Percentiles rank a stretch among this genome's conserved stretches.
Conservation (phyloP, 163 green algal species). For the Scenedesmus sp. region DNA sequence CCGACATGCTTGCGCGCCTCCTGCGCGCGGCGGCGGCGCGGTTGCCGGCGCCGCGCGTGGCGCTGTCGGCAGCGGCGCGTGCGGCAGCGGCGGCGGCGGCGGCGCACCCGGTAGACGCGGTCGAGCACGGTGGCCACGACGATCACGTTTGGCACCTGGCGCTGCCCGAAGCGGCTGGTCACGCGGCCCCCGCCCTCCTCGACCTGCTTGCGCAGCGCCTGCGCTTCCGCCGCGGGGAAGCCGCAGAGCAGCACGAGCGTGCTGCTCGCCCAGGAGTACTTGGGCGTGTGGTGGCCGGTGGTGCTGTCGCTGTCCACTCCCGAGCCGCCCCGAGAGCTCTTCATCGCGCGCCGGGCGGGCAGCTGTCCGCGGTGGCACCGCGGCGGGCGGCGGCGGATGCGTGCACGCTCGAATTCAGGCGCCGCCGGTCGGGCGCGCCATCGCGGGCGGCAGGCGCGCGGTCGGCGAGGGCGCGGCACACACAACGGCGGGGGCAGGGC, state of each 20-base stretch:
- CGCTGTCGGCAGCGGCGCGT: neutral
- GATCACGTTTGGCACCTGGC: conserved; percentile 9
- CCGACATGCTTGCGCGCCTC: conserved; percentile 11
- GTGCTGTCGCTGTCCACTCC: conserved; percentile 83
- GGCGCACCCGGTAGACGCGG: conserved; percentile 13
- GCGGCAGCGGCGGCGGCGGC: neutral
- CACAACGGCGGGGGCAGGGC: too few relatives aligned
- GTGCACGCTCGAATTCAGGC: neutral
- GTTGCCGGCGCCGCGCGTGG: neutral
- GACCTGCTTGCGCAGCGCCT: neutral
- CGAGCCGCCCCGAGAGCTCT: too few relatives aligned
- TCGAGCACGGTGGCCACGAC: conserved; percentile 17
- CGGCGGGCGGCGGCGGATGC: neutral
- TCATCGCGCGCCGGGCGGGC: conserved; percentile 1
- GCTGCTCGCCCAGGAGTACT: conserved; percentile 77
- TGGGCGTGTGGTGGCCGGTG: conserved; percentile 86
- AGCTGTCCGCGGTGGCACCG: conserved; percentile 1
- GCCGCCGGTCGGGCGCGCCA: too few relatives aligned
- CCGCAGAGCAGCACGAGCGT: conserved; percentile 31
- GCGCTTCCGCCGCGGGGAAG: neutral
- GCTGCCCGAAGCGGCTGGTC: neutral
- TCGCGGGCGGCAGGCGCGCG: too few relatives aligned
- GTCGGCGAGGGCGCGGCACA: neutral
- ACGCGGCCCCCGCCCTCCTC: conserved; percentile 9
- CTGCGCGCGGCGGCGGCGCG: too few relatives aligned